phyloP scores from a whole-genome alignment of 371 early-diverging fungal genomes.

The Mortierella sp. region DNA sequence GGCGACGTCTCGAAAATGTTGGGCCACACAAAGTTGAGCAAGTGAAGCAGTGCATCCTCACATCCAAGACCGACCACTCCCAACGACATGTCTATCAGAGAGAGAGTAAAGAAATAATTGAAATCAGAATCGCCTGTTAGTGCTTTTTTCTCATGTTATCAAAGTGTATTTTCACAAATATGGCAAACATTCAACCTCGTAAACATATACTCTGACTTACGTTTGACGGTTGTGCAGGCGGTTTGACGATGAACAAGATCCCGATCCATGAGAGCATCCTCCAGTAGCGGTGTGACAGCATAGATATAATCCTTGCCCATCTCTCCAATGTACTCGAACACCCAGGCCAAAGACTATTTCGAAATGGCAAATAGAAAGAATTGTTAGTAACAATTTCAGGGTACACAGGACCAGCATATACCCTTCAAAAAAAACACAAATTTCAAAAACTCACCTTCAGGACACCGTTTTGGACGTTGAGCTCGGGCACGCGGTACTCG shows the following conservation, averaged over 20 bases:
- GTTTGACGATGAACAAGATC: constrained; percentile 98
- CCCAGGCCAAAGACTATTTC: constrained; percentile 82
- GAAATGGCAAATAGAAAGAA: background rate
- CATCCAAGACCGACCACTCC: constrained; percentile 93
- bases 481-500: constrained; percentile 98
- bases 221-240: constrained; percentile 94
- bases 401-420: background rate
- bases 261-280: constrained; percentile 98
- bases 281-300: constrained; percentile 94
- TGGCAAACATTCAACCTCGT: background rate
- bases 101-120: background rate
- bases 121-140: constrained; percentile 8
- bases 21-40: constrained; percentile 97
- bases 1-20: constrained; percentile 98
- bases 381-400: background rate
- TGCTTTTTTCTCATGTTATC: background rate
- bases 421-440: background rate
- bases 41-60: constrained; percentile 94
- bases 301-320: constrained; percentile 97
- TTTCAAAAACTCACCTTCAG: constrained; percentile 69
- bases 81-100: constrained; percentile 80
- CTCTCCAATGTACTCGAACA: constrained; percentile 98
- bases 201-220: constrained; percentile 17
- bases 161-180: background rate
- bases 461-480: constrained; percentile 98